Conservation (phyloP, 768 basidiomycete genomes). For the Erythrobasidium yunnanense region DNA sequence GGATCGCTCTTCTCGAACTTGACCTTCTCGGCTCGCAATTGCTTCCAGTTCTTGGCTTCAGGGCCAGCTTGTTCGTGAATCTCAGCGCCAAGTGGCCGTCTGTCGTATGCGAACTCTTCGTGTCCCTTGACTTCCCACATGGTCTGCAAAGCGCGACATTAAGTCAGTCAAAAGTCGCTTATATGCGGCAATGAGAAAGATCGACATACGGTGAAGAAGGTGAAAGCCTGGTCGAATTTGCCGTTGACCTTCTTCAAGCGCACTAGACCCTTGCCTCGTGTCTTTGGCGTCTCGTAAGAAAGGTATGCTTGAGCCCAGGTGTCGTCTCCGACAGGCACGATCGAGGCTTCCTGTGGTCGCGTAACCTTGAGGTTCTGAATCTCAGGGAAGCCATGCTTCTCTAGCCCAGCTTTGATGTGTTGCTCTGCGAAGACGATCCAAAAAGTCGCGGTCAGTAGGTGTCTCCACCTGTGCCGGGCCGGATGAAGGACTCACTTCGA, state of each 20-base stretch:
- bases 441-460: background rate
- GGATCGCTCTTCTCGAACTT: conserved; percentile 51
- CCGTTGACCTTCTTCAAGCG: conserved; percentile 33
- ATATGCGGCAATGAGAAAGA: background rate
- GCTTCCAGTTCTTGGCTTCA: conserved; percentile 46
- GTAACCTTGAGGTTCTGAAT: conserved; percentile 27
- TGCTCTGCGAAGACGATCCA: background rate
- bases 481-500: background rate
- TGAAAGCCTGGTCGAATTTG: conserved; percentile 30
- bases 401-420: conserved; percentile 32
- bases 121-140: conserved; percentile 37
- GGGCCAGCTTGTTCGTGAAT: conserved; percentile 29
- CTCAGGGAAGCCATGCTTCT: conserved; percentile 30
- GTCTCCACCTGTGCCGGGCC: background rate
- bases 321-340: conserved; percentile 30
- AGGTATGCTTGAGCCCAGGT: conserved; percentile 35
- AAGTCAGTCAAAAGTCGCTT: background rate
- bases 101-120: conserved; percentile 28
- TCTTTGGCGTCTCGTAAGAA: conserved; percentile 33
- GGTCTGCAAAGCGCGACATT: conserved; percentile 1
- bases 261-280: conserved; percentile 33
- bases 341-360: conserved; percentile 26
- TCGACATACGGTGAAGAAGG: conserved; percentile 33
- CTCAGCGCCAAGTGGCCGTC: conserved; percentile 36
- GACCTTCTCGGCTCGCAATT: conserved; percentile 37